Evolutionary conservation across 1,284 basidiomycete species (phyloP).

Genomic region (Sporisorium scitamineum): DNA sequence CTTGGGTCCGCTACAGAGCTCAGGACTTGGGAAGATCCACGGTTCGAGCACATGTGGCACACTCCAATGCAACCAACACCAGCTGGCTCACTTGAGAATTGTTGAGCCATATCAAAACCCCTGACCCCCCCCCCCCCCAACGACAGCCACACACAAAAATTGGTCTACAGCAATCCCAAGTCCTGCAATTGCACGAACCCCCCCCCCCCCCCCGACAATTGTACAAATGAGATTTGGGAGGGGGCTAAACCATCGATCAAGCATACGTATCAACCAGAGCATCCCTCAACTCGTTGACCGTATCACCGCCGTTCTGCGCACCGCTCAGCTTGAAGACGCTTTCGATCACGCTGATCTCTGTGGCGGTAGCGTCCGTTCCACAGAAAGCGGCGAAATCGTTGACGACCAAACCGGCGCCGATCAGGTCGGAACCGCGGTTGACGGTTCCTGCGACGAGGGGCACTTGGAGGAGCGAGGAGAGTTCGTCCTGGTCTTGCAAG

Average conservation of each 20-base stretch:
- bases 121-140: no score
- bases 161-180: no score
- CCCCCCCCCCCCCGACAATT: no score
- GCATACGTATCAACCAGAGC: slow-evolving; percentile 68
- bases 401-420: slow-evolving; percentile 96
- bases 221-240: background rate
- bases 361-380: slow-evolving; percentile 79
- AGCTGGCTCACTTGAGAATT: no score
- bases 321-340: slow-evolving; percentile 80
- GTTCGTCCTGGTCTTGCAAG: slow-evolving; percentile 95
- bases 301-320: slow-evolving; percentile 53
- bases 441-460: slow-evolving; percentile 97
- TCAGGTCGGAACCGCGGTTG: slow-evolving; percentile 96
- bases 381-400: slow-evolving; percentile 98
- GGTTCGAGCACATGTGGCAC: no score
- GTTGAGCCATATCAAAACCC: no score
- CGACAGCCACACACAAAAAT: no score
- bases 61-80: no score
- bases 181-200: no score
- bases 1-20: no score
- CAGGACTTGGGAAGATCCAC: no score
- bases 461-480: slow-evolving; percentile 92
- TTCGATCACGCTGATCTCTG: slow-evolving; percentile 97
- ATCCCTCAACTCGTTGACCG: slow-evolving; percentile 65
- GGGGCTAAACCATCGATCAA: no score